Base-by-base conservation (phyloP, 2,329 filamentous ascomycete genomes). In the Colletotrichum navitas region DNA sequence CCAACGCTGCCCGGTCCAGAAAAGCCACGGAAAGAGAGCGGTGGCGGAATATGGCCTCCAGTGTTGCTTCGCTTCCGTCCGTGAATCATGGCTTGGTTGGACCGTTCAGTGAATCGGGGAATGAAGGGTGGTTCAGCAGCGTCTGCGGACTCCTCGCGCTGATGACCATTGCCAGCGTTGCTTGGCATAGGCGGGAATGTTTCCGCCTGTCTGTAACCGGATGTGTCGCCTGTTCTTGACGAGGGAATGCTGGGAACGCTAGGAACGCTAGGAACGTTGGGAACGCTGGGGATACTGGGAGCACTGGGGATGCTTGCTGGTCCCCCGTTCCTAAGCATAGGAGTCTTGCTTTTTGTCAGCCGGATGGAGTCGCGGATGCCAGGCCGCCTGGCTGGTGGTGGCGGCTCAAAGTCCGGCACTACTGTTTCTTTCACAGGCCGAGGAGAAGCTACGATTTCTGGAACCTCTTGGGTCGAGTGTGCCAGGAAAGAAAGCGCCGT, bases 401-500 rank as follows among this genome's bases (percentile, higher is more conserved):
- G 83, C 12, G 84, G 76, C 49, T 89, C 87, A 75, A 87, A 88
- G 39, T 89, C 85, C 0, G 86, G 85, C 2, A 86, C 77, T 3
- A 84, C 82, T 78, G 83, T 87, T 47, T 73, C 82, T 78, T 83
- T 86, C 29, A 26, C 47, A 60, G 88, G 85, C 29, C 86, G 83
- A 8, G 88, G 86, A 11, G 85, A 81, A 18, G 88, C 80, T 4
- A 91, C 84, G 21, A 94, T 89, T 63, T 96, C 93, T 2, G 94
- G 93, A 6, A 95, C 87, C 1, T 92, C 91, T 77, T 95, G 92
- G 21, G 92, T 90, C 0, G 95, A 97, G 79, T 98, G 94, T 16
- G 95, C 95, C 41, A 99, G 86, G 88, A 98, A 99, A 0, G 95
- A 97, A 26, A 99, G 85, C 0, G 96, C 94, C 26, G 94, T 98